Conservation (phyloP, 768 basidiomycete genomes). For the Tylopilus intermedius region DNA sequence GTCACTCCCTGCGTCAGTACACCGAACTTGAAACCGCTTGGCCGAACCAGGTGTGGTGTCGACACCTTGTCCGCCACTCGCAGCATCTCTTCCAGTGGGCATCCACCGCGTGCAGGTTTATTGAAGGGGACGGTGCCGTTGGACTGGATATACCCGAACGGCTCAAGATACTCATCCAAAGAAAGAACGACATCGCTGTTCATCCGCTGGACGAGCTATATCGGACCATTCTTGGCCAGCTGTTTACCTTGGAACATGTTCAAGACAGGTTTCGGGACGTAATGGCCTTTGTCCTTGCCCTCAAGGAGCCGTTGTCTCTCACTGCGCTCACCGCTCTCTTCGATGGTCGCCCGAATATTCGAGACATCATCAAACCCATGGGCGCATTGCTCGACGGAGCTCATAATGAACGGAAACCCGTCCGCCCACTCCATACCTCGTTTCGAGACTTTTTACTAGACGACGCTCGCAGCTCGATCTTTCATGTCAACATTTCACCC, state of each 20-base stretch:
- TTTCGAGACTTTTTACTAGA: slow-evolving; percentile 33
- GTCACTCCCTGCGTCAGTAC: slow-evolving; percentile 8
- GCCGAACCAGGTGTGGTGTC: slow-evolving; percentile 21
- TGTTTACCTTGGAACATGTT: slow-evolving; percentile 7
- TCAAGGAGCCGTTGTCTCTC: slow-evolving; percentile 19
- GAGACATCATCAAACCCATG: slow-evolving; percentile 16
- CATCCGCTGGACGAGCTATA: slow-evolving; percentile 20
- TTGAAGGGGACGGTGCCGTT: slow-evolving; percentile 17
- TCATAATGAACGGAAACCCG: slow-evolving; percentile 12
- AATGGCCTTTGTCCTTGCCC: slow-evolving; percentile 16
- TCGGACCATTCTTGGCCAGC: slow-evolving; percentile 15
- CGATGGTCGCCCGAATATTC: slow-evolving; percentile 1
- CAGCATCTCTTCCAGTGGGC: slow-evolving; percentile 34
- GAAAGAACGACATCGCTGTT: background rate
- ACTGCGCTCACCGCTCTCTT: slow-evolving; percentile 14
- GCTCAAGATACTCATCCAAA: slow-evolving; percentile 10
- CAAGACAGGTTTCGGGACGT: slow-evolving; percentile 18
- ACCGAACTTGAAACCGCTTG: slow-evolving; percentile 14
- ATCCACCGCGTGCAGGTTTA: slow-evolving; percentile 25
- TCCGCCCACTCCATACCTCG: slow-evolving; percentile 32
- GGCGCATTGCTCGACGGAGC: slow-evolving; percentile 23
- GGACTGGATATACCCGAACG: slow-evolving; percentile 13
- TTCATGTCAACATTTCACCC: slow-evolving; percentile 15
- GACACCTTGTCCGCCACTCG: slow-evolving; percentile 19
- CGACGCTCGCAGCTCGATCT: slow-evolving; percentile 18